A percentile compares a stretch with the other conserved stretches of the same genome.
These are phyloP conservation scores for Cairneyella variabilis DNA, from an alignment of 495 filamentous ascomycete genomes.

Conservation along the genomic window DNA sequence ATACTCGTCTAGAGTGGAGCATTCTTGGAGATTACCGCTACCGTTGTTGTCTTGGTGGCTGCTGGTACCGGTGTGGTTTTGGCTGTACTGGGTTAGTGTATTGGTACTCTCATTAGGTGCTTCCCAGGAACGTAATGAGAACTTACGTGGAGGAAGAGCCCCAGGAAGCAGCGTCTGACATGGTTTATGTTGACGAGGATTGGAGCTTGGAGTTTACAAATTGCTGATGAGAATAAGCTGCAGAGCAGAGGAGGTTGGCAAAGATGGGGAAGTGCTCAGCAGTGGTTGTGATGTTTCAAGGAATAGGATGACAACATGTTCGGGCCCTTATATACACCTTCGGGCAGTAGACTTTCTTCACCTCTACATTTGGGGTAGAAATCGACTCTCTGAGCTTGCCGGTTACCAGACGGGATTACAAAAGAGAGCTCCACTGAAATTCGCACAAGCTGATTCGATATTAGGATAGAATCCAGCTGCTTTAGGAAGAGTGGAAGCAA, in stretches of 20 bases:
- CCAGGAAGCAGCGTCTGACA: constrained; percentile 1
- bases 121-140: background rate
- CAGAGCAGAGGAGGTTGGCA: background rate
- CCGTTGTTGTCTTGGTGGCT: background rate
- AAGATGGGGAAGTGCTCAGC: background rate
- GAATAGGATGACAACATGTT: background rate
- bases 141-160: background rate
- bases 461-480: background rate
- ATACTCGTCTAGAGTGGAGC: constrained; percentile 1
- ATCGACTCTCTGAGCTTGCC: background rate
- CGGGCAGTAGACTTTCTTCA: background rate
- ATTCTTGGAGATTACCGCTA: background rate
- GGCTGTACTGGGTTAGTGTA: background rate
- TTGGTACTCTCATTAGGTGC: background rate
- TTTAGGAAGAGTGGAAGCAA: too few species aligned
- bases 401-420: background rate
- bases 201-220: background rate
- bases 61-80: background rate
- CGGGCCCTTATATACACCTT: background rate
- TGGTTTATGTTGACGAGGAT: background rate
- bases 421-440: background rate
- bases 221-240: background rate
- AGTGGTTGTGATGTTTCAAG: background rate
- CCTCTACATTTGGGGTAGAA: background rate
- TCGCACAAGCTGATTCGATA: background rate